Evolutionary conservation across 1,139 yeast species (phyloP), one percentile per base, ranked within the genome.

Genomic region (Candida sanyaensis): DNA sequence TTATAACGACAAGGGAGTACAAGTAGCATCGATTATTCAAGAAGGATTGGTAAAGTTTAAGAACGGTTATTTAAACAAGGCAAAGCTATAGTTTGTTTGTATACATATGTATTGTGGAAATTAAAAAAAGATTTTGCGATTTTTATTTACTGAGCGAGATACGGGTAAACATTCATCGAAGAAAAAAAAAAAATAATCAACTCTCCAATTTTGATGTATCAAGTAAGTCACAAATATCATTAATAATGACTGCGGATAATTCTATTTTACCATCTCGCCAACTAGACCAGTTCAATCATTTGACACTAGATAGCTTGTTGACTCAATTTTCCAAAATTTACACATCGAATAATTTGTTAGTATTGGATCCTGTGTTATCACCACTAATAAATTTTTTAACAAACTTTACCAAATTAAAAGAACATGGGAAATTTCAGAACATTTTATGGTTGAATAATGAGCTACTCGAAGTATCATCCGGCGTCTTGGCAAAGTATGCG

Each of bases 21-120:
- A 85, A 50, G 77, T 84, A 3, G 89, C 90, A 2, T 77, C 86
- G 0, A 73, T 85, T 4, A 62, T 83, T 8, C 95, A 87, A 63
- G 92, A 87, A 63, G 92, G 88, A 0, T 68, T 36, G 29, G 77
- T 70, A 7, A 55, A 55, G 43, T 60, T 69, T 37, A 53, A 52
- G 38, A 58, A 59, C 13, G 46, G 13, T 11, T 17, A 13, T 9
- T 41, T 41, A 52, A 26, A 56, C 51, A 45, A 43, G 43, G 61
- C 62, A n/a, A 60, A 59, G 43, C 46, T 61, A 21, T 51, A 44
- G 29, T 13, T 27, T 17, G 12, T 21, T 12, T 13, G 24, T 27
- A 37, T 27, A 31, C 5, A 13, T 27, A 6, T 6, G 29, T 43
- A 17, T 17, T 17, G 21, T 17, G 21, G 3, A 17, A 17, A 17